A percentile compares a stretch with the other conserved stretches of the same genome.
Evolutionary conservation across 1,139 yeast genomes (phyloP).

Genomic region (Taphrina populina): DNA sequence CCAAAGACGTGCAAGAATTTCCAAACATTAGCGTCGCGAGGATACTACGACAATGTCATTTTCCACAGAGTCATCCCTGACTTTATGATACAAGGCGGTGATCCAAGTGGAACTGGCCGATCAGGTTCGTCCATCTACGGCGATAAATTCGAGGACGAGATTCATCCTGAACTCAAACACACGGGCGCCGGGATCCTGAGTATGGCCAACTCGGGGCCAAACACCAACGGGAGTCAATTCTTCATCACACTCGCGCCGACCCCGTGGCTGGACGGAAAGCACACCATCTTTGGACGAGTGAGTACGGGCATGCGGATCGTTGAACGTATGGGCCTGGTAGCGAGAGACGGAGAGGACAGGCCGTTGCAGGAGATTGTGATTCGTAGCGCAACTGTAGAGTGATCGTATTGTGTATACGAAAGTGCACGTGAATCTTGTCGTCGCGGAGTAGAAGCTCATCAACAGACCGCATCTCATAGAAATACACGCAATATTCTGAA

Average conservation of each 20-base stretch:
- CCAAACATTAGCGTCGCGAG: conserved; percentile 41
- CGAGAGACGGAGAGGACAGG: conserved; percentile 48
- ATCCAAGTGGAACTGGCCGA: conserved; percentile 46
- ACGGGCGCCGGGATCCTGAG: conserved; percentile 58
- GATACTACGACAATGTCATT: conserved; percentile 43
- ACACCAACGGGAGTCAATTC: conserved; percentile 50
- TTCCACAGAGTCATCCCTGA: conserved; percentile 49
- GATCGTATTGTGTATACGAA: too few species aligned
- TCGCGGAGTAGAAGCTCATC: too few species aligned
- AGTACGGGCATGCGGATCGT: conserved; percentile 56
- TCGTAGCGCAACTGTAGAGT: conserved; percentile 15
- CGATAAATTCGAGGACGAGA: conserved; percentile 50
- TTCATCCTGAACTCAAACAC: conserved; percentile 54
- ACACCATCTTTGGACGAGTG: conserved; percentile 62
- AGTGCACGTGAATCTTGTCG: too few species aligned
- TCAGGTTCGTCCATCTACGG: conserved; percentile 45
- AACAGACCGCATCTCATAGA: too few species aligned
- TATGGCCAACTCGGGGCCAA: conserved; percentile 47
- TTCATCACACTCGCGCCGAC: conserved; percentile 54
- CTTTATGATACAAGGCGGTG: conserved; percentile 49
- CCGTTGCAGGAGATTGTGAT: conserved; percentile 45
- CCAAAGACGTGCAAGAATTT: conserved; percentile 44
- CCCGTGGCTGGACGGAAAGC: conserved; percentile 52
- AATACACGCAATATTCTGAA: too few species aligned
- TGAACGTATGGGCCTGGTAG: conserved; percentile 54